phyloP scores from a whole-genome alignment of 495 filamentous ascomycete species.

The Evansstolkia leycettana region DNA sequence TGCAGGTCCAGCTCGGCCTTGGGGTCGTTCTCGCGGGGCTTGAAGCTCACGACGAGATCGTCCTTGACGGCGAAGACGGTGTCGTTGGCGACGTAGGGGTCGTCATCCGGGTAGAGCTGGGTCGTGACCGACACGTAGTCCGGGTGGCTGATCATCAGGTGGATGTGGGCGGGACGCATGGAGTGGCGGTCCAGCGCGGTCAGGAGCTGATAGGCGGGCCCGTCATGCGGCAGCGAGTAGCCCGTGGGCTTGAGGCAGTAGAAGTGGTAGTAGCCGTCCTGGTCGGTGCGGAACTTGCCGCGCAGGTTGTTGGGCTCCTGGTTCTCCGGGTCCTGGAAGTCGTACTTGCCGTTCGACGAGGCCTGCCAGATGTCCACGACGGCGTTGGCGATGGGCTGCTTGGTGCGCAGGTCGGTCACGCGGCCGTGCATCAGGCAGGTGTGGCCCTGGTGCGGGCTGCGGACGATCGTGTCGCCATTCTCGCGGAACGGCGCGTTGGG shows the following conservation, averaged over 20 bases:
- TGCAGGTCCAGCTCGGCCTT: constrained; percentile 34
- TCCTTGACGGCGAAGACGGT: constrained; percentile 58
- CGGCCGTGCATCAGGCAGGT: constrained; percentile 66
- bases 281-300: constrained; percentile 71
- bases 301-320: constrained; percentile 73
- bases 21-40: constrained; percentile 35
- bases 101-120: constrained; percentile 51
- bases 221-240: constrained; percentile 68
- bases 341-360: constrained; percentile 74
- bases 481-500: constrained; percentile 69
- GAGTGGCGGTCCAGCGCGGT: constrained; percentile 56
- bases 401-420: constrained; percentile 59
- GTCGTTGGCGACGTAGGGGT: constrained; percentile 48
- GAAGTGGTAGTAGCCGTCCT: constrained; percentile 61
- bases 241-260: constrained; percentile 77
- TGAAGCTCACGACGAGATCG: constrained; percentile 52
- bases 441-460: constrained; percentile 49
- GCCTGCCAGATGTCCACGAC: constrained; percentile 84
- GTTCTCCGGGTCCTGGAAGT: constrained; percentile 69
- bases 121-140: constrained; percentile 44
- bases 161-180: constrained; percentile 38
- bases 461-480: constrained; percentile 58
- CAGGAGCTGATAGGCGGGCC: constrained; percentile 58
- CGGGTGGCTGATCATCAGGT: constrained; percentile 38
- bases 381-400: constrained; percentile 54